Conservation (phyloP, 2,329 filamentous ascomycete genomes). For the Macrophomina pseudophaseolina region DNA sequence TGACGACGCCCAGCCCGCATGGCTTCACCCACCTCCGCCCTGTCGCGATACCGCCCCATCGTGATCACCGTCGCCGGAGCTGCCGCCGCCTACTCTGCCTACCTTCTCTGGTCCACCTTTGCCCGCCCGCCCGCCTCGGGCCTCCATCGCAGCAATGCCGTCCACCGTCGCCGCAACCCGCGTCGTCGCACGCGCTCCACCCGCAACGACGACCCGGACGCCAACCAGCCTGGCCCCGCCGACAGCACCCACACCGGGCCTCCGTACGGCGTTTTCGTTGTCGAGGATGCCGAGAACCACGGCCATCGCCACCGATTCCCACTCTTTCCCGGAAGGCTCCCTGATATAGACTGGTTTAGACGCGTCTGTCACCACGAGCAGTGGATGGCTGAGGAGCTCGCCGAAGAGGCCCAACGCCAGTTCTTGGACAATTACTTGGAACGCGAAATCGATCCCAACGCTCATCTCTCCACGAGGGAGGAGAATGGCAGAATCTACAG, state of each 20-base stretch:
- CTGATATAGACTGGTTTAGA: constrained; percentile 18
- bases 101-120: constrained; percentile 59
- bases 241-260: neutral
- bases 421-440: constrained; percentile 21
- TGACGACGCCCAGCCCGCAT: constrained; percentile 19
- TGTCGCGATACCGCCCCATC: constrained; percentile 53
- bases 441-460: constrained; percentile 5
- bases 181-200: constrained; percentile 32
- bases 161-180: constrained; percentile 58
- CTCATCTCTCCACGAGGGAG: neutral
- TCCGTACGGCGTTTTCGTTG: constrained; percentile 22
- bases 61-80: constrained; percentile 62
- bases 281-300: constrained; percentile 14
- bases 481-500: constrained; percentile 3
- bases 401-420: constrained; percentile 15
- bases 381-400: constrained; percentile 19
- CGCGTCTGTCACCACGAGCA: constrained; percentile 11
- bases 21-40: constrained; percentile 36
- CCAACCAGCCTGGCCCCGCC: neutral
- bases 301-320: constrained; percentile 17
- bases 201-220: constrained; percentile 32
- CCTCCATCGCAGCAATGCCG: constrained; percentile 70
- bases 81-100: constrained; percentile 63
- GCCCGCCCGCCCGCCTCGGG: constrained; percentile 36
- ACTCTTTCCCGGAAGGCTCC: constrained; percentile 17